Evolutionary conservation across 768 basidiomycete species (phyloP).

Genomic region (Lactarius indigo): DNA sequence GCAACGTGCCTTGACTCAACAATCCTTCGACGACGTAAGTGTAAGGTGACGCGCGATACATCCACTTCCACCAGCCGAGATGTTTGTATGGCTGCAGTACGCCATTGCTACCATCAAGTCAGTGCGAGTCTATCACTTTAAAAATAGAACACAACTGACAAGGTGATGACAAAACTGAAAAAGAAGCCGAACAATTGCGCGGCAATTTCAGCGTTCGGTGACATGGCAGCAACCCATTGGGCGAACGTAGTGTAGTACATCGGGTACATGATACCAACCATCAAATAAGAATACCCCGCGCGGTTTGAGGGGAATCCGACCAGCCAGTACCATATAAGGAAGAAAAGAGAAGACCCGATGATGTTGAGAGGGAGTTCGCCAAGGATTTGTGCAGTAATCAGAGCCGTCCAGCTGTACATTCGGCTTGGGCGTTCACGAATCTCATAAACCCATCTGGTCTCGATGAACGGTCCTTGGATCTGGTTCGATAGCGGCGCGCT

Average conservation of each 20-base stretch:
- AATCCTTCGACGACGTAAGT: conserved; percentile 40
- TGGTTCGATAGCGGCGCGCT: conserved; percentile 39
- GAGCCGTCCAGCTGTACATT: conserved; percentile 42
- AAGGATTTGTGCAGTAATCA: conserved; percentile 36
- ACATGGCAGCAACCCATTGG: conserved; percentile 41
- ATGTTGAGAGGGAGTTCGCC: conserved; percentile 46
- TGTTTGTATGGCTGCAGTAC: conserved; percentile 44
- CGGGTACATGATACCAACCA: conserved; percentile 39
- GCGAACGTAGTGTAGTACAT: conserved; percentile 44
- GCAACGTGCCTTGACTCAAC: conserved; percentile 42
- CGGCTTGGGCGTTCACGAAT: conserved; percentile 41
- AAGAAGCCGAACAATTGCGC: conserved; percentile 37
- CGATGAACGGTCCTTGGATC: conserved; percentile 41
- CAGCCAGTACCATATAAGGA: conserved; percentile 49
- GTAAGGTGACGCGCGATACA: conserved; percentile 36
- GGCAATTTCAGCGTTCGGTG: conserved; percentile 41
- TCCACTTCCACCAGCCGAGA: conserved; percentile 45
- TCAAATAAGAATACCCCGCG: conserved; percentile 40
- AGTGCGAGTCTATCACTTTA: neutral
- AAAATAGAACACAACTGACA: conserved; percentile 32
- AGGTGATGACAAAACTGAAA: conserved; percentile 40
- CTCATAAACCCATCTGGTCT: conserved; percentile 38
- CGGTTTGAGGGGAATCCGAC: conserved; percentile 39
- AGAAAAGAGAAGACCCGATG: conserved; percentile 39
- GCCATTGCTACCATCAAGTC: conserved; percentile 37